Conservation (phyloP, 495 filamentous ascomycete species). For the Astrocystis sublimbata region DNA sequence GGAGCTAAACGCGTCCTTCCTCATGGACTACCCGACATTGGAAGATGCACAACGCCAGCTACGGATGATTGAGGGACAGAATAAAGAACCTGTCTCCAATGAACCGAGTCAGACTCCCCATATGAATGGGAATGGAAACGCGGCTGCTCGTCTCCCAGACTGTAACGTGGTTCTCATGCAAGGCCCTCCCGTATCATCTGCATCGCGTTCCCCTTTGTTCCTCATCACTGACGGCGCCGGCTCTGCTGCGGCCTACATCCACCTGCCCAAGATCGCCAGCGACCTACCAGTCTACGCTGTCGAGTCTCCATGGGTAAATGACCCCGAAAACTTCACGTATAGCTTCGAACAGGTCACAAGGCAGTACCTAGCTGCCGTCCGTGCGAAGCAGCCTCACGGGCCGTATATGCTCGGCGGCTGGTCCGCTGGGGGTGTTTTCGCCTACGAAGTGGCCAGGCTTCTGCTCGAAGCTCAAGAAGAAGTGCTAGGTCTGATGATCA, state of each 20-base stretch:
- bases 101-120: no score
- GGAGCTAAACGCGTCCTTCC: conserved; percentile 28
- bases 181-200: no score
- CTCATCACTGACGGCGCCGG: conserved; percentile 66
- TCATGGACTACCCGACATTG: conserved; percentile 26
- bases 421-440: conserved; percentile 74
- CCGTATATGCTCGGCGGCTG: conserved; percentile 64
- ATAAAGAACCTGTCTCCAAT: no score
- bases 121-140: no score
- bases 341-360: conserved; percentile 35
- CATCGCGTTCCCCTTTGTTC: conserved; percentile 49
- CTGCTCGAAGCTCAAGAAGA: conserved; percentile 60
- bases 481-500: conserved; percentile 65
- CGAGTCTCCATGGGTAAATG: conserved; percentile 51
- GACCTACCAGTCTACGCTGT: conserved; percentile 47
- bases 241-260: conserved; percentile 50
- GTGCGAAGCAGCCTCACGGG: conserved; percentile 49
- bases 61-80: no score
- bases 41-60: no score
- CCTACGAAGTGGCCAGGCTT: conserved; percentile 66
- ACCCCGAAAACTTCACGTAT: conserved; percentile 40
- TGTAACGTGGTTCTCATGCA: conserved; percentile 49
- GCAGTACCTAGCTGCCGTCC: conserved; percentile 49
- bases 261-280: conserved; percentile 36
- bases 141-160: no score